Base-by-base conservation (phyloP, 2,329 filamentous ascomycete species). In the Alternaria conjuncta region DNA sequence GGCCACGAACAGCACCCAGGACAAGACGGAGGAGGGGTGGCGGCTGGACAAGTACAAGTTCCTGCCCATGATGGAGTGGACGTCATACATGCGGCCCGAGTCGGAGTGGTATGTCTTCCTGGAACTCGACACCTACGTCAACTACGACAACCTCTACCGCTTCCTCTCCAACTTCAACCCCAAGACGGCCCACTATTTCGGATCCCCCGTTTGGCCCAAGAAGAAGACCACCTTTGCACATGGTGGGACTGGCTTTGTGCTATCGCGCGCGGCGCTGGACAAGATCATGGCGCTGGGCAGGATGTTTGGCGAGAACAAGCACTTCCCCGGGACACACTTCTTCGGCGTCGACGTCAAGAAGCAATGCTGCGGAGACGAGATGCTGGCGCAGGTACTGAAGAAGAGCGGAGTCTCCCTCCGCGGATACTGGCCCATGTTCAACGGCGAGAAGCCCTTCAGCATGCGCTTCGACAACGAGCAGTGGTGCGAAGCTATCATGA, bases 31-130 rank as follows among this genome's bases (percentile, higher is more conserved):
- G 50, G 83, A 85, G 0, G 85, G 84, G 41, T 87, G 85, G 85
- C 82, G 80, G 61, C 76, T 87, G 43, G 86, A 88, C 72, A 87
- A 87, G 69, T 88, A 86, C 84, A 88, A 87, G 75, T 86, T 86
- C 71, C 78, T 87, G 45, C 86, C 85, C 11, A 84, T 87, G 79
- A 83, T 85, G 43, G 83, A 86, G 67, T 84, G 85, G 71, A 82
- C 84, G 1, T 78, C 82, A 26, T 73, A 75, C 32, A 61, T 78
- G 66, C 69, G 71, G 11, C 75, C 76, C 6, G 68, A 75, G 36
- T 72, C 73, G 63, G 64, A 73, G 12, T 80, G 77, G 78, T 80
- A 74, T 58, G 59, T 80, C 60, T 79, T 80, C 57, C 55, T 80
- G 23, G 78, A 80, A 66, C 66, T 76, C n/a, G 78, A 80, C 54